These are phyloP conservation scores for Pyrenophora teres DNA, from an alignment of 2,329 filamentous ascomycete genomes.

Conservation along the genomic window DNA sequence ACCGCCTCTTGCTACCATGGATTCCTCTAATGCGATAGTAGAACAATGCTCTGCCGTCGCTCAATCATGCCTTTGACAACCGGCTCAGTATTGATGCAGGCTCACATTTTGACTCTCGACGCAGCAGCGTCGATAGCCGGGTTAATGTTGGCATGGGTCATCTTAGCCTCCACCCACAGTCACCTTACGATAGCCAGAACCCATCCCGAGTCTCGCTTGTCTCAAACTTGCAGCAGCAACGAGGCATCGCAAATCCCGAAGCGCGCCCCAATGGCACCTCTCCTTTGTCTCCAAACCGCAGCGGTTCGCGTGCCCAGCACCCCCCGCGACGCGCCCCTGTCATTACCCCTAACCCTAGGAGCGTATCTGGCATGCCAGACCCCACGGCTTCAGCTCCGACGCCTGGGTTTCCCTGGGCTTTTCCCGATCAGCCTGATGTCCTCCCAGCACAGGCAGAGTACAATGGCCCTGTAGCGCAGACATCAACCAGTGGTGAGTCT, in stretches of 20 bases:
- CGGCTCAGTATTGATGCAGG: constrained; percentile 56
- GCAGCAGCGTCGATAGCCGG: constrained; percentile 80
- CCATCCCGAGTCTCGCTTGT: constrained; percentile 77
- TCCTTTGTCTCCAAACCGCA: constrained; percentile 54
- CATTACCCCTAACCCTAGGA: constrained; percentile 70
- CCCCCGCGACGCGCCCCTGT: constrained; percentile 68
- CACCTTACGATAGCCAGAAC: constrained; percentile 77
- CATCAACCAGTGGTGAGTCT: constrained; percentile 55
- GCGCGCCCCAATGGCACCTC: constrained; percentile 50
- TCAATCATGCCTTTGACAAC: constrained; percentile 60
- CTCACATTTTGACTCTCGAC: constrained; percentile 62
- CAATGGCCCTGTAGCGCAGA: too few species aligned
- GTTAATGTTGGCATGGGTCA: constrained; percentile 74
- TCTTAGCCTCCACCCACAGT: constrained; percentile 68
- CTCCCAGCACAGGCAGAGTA: too few species aligned
- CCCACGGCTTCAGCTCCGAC: constrained; percentile 74
- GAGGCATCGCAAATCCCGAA: constrained; percentile 46
- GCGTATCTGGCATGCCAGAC: constrained; percentile 67
- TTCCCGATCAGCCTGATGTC: constrained; percentile 70
- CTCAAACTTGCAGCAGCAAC: constrained; percentile 69
- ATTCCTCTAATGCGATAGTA: constrained; percentile 27
- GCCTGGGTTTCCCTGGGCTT: constrained; percentile 83
- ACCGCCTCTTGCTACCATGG: too few species aligned
- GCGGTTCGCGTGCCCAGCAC: constrained; percentile 40
- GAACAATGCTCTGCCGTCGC: constrained; percentile 57